A percentile compares a stretch with the other conserved stretches of the same genome.
Conservation (phyloP, 2,329 filamentous ascomycete genomes). For the Aspergillus piperis region DNA sequence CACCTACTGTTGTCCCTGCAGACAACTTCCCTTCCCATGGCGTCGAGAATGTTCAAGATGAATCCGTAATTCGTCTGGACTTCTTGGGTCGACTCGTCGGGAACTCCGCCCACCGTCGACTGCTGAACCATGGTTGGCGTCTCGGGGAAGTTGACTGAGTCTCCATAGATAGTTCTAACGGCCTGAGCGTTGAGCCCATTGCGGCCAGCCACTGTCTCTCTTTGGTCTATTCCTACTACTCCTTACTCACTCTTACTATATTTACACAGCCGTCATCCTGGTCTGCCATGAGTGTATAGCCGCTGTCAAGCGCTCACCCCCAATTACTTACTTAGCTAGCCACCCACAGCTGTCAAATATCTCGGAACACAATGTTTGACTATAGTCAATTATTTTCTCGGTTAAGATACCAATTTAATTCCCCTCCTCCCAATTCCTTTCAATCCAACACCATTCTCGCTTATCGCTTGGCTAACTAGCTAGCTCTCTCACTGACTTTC, state of each 20-base stretch:
- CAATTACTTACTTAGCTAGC: too few species aligned
- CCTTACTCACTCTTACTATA: neutral
- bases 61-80: neutral
- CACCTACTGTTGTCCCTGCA: conserved; percentile 1
- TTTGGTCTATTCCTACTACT: too few species aligned
- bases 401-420: neutral
- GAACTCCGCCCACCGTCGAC: neutral
- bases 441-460: neutral
- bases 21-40: neutral
- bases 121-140: neutral
- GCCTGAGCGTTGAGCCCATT: conserved; percentile 6
- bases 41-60: neutral
- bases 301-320: neutral
- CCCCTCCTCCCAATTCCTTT: neutral
- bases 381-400: neutral
- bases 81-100: neutral
- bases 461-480: neutral
- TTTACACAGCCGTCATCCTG: neutral
- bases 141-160: neutral
- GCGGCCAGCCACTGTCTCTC: neutral
- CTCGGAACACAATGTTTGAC: neutral
- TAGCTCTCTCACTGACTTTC: neutral
- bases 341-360: too few species aligned
- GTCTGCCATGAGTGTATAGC: neutral
- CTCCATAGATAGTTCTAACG: neutral